phyloP scores from a whole-genome alignment of 2,329 filamentous ascomycete genomes.

The Phialemonium atrogriseum region DNA sequence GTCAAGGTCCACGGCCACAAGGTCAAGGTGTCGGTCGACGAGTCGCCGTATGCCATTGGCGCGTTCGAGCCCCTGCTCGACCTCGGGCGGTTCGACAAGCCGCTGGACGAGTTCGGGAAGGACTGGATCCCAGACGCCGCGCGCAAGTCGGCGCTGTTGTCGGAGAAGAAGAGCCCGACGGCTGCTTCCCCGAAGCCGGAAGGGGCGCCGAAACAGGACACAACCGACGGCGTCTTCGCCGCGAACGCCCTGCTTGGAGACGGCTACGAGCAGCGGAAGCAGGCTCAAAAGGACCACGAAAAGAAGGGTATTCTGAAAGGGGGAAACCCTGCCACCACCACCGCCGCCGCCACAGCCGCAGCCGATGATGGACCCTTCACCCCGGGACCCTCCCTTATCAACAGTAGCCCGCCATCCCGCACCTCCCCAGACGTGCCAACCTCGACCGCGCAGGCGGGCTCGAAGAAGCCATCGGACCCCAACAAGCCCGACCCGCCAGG shows the following conservation, averaged over 20 bases:
- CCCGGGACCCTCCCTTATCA: conserved; percentile 49
- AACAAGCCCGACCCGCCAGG: conserved; percentile 12
- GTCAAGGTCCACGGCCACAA: conserved; percentile 24
- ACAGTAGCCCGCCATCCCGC: conserved; percentile 20
- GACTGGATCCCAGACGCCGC: conserved; percentile 24
- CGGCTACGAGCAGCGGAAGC: conserved; percentile 38
- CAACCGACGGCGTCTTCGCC: conserved; percentile 36
- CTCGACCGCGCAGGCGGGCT: conserved; percentile 15
- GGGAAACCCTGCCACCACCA: too few relatives aligned
- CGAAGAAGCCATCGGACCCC: conserved; percentile 19
- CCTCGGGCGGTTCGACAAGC: conserved; percentile 47
- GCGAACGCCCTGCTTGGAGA: conserved; percentile 43
- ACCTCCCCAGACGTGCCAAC: conserved; percentile 1
- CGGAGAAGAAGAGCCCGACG: conserved; percentile 8
- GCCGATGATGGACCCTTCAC: conserved; percentile 38
- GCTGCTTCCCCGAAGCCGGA: conserved; percentile 21
- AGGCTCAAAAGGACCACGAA: conserved; percentile 17
- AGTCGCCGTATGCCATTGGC: conserved; percentile 54
- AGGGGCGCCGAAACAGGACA: conserved; percentile 22
- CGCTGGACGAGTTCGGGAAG: conserved; percentile 40
- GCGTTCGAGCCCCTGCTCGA: conserved; percentile 62
- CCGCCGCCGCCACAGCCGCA: too few relatives aligned
- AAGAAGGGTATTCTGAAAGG: too few relatives aligned
- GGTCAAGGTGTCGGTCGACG: conserved; percentile 33
- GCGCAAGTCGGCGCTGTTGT: conserved; percentile 18